A percentile compares a stretch with the other conserved stretches of the same genome.
Conservation (phyloP, 2,329 filamentous ascomycete species). For the Pestalotiopsis sp. region DNA sequence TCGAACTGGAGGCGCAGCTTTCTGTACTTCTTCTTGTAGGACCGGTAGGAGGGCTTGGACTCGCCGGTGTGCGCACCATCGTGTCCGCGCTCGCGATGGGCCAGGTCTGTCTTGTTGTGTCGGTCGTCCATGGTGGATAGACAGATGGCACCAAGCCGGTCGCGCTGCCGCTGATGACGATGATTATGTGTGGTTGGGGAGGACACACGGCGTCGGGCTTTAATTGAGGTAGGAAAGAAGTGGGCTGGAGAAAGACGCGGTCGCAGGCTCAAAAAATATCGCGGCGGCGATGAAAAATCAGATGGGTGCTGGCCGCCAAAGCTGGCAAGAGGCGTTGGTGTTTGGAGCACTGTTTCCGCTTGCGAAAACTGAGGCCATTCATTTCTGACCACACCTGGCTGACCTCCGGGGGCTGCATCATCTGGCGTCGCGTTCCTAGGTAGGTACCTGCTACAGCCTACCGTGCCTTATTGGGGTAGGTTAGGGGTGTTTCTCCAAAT, state of each 20-base stretch:
- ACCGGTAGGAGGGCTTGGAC: conserved; percentile 61
- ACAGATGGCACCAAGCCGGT: not conserved
- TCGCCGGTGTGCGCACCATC: conserved; percentile 39
- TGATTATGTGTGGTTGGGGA: not conserved
- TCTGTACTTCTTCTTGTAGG: conserved; percentile 91
- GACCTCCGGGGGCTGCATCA: conserved; percentile 1
- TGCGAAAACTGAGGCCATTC: conserved; percentile 11
- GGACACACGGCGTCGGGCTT: not conserved
- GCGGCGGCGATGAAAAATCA: not conserved
- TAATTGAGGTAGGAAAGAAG: not conserved
- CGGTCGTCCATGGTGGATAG: conserved; percentile 25
- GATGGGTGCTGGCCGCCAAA: not conserved
- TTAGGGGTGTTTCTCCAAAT: not conserved
- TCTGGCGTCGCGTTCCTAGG: conserved; percentile 12
- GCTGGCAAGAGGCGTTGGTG: not conserved
- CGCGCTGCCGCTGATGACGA: not conserved
- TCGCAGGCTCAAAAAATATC: not conserved
- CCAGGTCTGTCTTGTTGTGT: conserved; percentile 30
- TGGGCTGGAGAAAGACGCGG: not conserved
- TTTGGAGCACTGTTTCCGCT: not conserved
- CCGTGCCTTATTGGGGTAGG: too few species aligned
- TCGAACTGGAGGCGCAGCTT: conserved; percentile 86
- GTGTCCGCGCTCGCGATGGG: conserved; percentile 34
- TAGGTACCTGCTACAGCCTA: not conserved
- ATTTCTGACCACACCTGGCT: conserved; percentile 9